Percentiles rank a stretch among this genome's conserved stretches.
These are phyloP conservation scores for Acorus gramineus DNA, from an alignment of 106 monocot species.

Conservation along the genomic window DNA sequence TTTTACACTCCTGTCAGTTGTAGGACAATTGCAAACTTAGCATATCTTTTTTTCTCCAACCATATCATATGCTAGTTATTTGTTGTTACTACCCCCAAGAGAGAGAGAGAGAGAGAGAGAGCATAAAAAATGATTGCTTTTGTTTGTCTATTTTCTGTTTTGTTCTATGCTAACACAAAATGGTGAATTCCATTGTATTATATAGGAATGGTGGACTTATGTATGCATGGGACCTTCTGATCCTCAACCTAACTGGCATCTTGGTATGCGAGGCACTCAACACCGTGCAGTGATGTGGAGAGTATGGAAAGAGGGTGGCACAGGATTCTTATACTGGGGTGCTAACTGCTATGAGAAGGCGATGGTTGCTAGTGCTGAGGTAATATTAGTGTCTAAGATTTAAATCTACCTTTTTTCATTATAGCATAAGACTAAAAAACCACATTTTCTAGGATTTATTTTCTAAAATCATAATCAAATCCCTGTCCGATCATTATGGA, in stretches of 20 bases:
- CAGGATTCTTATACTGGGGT: slow-evolving; percentile 98
- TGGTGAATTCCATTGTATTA: not conserved
- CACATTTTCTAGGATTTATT: not conserved
- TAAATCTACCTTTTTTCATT: not conserved
- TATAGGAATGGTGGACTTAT: slow-evolving; percentile 99
- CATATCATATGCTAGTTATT: too few relatives aligned
- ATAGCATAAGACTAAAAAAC: not conserved
- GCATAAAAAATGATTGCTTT: too few relatives aligned
- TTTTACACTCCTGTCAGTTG: not conserved
- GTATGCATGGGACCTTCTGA: slow-evolving; percentile 98
- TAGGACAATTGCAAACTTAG: too few relatives aligned
- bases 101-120: too few relatives aligned
- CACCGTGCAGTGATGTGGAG: slow-evolving; percentile 99
- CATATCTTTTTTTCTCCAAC: too few relatives aligned
- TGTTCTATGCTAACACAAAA: not conserved
- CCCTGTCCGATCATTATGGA: too few relatives aligned
- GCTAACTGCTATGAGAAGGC: slow-evolving; percentile 96
- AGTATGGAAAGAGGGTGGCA: slow-evolving; percentile 98
- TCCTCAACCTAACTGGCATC: slow-evolving; percentile 96
- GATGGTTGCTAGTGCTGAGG: slow-evolving; percentile 76
- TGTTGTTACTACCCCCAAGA: too few relatives aligned
- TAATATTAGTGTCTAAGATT: slow-evolving; percentile 12
- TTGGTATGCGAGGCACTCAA: slow-evolving; percentile 98
- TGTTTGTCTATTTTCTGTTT: too few relatives aligned
- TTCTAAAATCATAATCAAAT: not conserved